These are phyloP conservation scores for Sechiopsis laciniata DNA, from an alignment of 306 rosid species.

Conservation along the genomic window DNA sequence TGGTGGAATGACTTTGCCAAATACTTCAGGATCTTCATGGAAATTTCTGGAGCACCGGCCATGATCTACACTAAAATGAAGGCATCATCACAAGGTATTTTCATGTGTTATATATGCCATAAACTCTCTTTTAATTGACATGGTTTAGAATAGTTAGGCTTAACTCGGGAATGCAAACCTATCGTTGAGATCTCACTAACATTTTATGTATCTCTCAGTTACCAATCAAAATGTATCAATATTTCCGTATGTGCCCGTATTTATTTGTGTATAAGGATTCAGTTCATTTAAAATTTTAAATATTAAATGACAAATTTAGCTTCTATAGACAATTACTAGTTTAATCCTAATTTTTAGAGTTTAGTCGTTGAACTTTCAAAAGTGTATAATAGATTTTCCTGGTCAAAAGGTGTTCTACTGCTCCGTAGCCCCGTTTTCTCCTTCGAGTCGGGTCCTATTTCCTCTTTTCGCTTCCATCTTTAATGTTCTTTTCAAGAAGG, in stretches of 20 bases:
- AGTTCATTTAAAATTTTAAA: neutral
- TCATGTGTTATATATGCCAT: neutral
- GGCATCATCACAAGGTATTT: neutral
- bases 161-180: neutral
- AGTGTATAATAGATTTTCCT: too few relatives aligned
- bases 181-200: neutral
- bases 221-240: neutral
- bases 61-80: constrained; percentile 26
- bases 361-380: too few relatives aligned
- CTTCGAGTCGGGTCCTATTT: too few relatives aligned
- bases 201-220: neutral
- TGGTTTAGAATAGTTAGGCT: neutral
- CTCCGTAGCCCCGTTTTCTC: too few relatives aligned
- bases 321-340: too few relatives aligned
- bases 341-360: too few relatives aligned
- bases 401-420: too few relatives aligned
- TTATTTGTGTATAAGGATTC: too few relatives aligned
- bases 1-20: constrained; percentile 37
- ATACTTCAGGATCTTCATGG: constrained; percentile 40
- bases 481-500: too few relatives aligned
- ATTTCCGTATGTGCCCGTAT: neutral
- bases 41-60: constrained; percentile 40
- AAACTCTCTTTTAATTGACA: neutral
- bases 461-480: too few relatives aligned
- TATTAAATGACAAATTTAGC: too few relatives aligned